phyloP scores from a whole-genome alignment of 345 rosid species.

The Rubroshorea leprosula region DNA sequence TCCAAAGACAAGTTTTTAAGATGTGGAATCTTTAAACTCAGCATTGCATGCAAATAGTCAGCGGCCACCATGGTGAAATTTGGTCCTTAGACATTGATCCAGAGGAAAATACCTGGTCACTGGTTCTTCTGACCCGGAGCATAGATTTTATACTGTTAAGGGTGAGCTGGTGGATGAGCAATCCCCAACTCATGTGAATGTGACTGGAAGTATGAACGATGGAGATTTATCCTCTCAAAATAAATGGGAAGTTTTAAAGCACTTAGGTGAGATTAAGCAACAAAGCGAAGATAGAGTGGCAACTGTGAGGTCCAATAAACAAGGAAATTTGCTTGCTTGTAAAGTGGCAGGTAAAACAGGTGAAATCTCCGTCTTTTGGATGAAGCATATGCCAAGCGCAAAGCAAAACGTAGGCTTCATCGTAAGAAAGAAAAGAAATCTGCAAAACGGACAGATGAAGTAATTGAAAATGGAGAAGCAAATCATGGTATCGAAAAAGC shows the following conservation, averaged over 20 bases:
- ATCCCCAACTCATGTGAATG: slow-evolving; percentile 24
- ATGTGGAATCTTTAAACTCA: slow-evolving; percentile 97
- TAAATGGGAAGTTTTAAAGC: slow-evolving; percentile 74
- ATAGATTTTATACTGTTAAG: slow-evolving; percentile 64
- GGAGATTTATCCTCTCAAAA: slow-evolving; percentile 37
- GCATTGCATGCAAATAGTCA: slow-evolving; percentile 83
- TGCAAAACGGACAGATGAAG: slow-evolving; percentile 38
- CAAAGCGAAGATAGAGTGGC: slow-evolving; percentile 84
- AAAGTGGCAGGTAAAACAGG: slow-evolving; percentile 89
- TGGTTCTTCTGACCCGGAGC: slow-evolving; percentile 88
- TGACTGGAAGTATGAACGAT: slow-evolving; percentile 22
- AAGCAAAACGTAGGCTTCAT: slow-evolving; percentile 85
- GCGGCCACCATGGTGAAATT: slow-evolving; percentile 96
- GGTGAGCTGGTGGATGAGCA: slow-evolving; percentile 28
- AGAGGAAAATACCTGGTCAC: slow-evolving; percentile 71
- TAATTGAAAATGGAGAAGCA: slow-evolving; percentile 34
- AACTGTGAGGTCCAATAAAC: slow-evolving; percentile 61
- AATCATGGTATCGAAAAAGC: slow-evolving; percentile 29
- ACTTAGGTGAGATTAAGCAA: slow-evolving; percentile 78
- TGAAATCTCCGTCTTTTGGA: slow-evolving; percentile 64
- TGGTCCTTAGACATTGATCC: slow-evolving; percentile 91
- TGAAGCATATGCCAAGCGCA: slow-evolving; percentile 75
- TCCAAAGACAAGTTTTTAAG: slow-evolving; percentile 93
- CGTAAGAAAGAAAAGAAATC: slow-evolving; percentile 88
- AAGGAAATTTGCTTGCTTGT: slow-evolving; percentile 81